Evolutionary conservation across 2,329 filamentous ascomycete species (phyloP).

Genomic region (Westerdykella aurantiaca): DNA sequence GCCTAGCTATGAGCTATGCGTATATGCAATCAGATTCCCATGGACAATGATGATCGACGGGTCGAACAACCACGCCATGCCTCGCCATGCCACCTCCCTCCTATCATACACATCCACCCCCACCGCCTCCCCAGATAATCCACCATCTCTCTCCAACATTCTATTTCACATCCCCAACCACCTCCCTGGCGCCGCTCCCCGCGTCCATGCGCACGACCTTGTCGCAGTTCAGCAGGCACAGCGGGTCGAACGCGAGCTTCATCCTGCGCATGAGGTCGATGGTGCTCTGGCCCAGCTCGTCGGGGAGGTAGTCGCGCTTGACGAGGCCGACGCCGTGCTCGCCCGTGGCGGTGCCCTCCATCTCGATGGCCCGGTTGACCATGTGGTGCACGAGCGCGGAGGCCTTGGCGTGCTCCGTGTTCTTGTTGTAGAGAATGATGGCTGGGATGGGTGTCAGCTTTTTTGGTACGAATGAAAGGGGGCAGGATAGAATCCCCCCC

Average conservation of each 20-base stretch:
- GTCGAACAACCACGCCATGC: too few relatives aligned
- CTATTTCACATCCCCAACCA: constrained; percentile 36
- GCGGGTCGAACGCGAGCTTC: constrained; percentile 73
- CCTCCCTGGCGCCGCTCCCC: constrained; percentile 46
- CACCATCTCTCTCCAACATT: neutral
- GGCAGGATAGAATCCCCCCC: too few relatives aligned
- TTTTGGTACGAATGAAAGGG: constrained; percentile 12
- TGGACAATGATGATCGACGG: too few relatives aligned
- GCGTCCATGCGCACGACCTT: constrained; percentile 56
- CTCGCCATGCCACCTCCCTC: too few relatives aligned
- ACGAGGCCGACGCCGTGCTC: constrained; percentile 81
- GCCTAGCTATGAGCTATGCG: too few relatives aligned
- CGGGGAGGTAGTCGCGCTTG: constrained; percentile 75
- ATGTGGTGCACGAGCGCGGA: constrained; percentile 64
- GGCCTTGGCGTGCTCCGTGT: constrained; percentile 59
- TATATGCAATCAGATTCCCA: too few relatives aligned
- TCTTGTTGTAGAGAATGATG: constrained; percentile 57
- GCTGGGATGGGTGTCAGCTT: constrained; percentile 34
- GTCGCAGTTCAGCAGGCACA: constrained; percentile 60
- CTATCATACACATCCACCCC: too few relatives aligned
- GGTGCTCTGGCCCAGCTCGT: constrained; percentile 68
- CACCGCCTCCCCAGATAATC: too few relatives aligned
- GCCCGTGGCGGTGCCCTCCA: constrained; percentile 80
- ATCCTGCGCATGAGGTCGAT: constrained; percentile 83
- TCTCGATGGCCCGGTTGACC: constrained; percentile 78